A percentile compares a stretch with the other conserved stretches of the same genome.
phyloP scores from a whole-genome alignment of 2,329 filamentous ascomycete genomes.

The Aciculosporium take region DNA sequence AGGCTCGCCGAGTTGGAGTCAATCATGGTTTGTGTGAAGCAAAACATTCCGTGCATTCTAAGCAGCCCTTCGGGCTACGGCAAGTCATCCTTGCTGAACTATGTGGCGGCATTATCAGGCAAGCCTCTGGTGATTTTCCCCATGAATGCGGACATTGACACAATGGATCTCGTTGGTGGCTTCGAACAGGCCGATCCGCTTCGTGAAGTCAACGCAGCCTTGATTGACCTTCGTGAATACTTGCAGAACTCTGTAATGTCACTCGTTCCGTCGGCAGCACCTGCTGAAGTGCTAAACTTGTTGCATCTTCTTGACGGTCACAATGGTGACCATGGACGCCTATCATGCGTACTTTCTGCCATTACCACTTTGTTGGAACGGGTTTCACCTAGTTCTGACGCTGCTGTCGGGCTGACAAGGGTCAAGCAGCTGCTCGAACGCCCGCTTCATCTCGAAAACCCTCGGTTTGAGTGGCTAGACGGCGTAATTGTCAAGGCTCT shows the following conservation, averaged over 20 bases:
- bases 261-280: conserved; percentile 31
- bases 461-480: conserved; percentile 91
- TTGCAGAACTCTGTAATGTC: conserved; percentile 37
- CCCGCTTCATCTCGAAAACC: conserved; percentile 48
- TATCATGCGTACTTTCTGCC: conserved; percentile 23
- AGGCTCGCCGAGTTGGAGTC: conserved; percentile 69
- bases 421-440: conserved; percentile 36
- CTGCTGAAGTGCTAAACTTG: conserved; percentile 33
- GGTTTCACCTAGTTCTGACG: conserved; percentile 28
- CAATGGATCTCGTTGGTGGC: conserved; percentile 91
- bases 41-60: conserved; percentile 78
- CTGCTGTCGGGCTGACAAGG: conserved; percentile 33
- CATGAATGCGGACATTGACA: conserved; percentile 89
- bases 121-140: conserved; percentile 68
- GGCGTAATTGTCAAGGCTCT: conserved; percentile 82
- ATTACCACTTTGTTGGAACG: conserved; percentile 26
- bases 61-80: conserved; percentile 76
- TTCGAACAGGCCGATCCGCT: conserved; percentile 87
- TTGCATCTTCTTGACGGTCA: conserved; percentile 34
- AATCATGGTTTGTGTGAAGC: conserved; percentile 71
- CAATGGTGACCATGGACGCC: conserved; percentile 22
- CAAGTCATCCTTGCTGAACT: conserved; percentile 67
- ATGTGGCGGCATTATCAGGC: conserved; percentile 67
- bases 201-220: conserved; percentile 48
- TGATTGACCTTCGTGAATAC: conserved; percentile 35